These are phyloP conservation scores for Galerina marginata DNA, from an alignment of 768 basidiomycete genomes.

Conservation along the genomic window DNA sequence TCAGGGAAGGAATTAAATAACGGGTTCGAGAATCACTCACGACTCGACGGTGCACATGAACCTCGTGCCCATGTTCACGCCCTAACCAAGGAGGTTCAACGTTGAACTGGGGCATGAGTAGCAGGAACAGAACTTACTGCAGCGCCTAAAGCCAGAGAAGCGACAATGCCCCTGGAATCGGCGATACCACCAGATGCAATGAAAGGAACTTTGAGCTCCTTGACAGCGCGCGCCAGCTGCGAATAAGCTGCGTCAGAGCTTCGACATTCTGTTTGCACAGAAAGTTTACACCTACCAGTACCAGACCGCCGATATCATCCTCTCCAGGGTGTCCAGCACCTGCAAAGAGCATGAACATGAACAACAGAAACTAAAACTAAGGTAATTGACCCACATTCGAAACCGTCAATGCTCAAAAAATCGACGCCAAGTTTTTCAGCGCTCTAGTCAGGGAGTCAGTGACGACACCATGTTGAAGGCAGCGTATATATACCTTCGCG, in stretches of 20 bases:
- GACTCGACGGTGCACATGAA: slow-evolving; percentile 94
- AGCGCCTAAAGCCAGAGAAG: slow-evolving; percentile 83
- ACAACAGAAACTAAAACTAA: too few relatives aligned
- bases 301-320: slow-evolving; percentile 88
- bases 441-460: slow-evolving; percentile 30
- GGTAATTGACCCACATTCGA: slow-evolving; percentile 68
- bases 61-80: slow-evolving; percentile 90
- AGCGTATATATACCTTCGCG: slow-evolving; percentile 61
- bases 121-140: slow-evolving; percentile 51
- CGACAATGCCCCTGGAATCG: slow-evolving; percentile 83
- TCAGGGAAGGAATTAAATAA: neutral
- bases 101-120: neutral
- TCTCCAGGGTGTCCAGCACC: slow-evolving; percentile 96
- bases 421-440: slow-evolving; percentile 86
- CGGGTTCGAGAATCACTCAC: slow-evolving; percentile 35
- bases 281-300: slow-evolving; percentile 58
- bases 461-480: neutral
- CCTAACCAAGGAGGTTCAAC: slow-evolving; percentile 47
- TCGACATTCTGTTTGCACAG: neutral
- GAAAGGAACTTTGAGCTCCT: slow-evolving; percentile 84
- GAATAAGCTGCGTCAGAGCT: neutral
- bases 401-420: slow-evolving; percentile 86
- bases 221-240: slow-evolving; percentile 85
- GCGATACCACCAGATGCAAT: slow-evolving; percentile 93
- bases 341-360: slow-evolving; percentile 31